phyloP scores from a whole-genome alignment of 768 basidiomycete genomes.

The Calocera cornea region DNA sequence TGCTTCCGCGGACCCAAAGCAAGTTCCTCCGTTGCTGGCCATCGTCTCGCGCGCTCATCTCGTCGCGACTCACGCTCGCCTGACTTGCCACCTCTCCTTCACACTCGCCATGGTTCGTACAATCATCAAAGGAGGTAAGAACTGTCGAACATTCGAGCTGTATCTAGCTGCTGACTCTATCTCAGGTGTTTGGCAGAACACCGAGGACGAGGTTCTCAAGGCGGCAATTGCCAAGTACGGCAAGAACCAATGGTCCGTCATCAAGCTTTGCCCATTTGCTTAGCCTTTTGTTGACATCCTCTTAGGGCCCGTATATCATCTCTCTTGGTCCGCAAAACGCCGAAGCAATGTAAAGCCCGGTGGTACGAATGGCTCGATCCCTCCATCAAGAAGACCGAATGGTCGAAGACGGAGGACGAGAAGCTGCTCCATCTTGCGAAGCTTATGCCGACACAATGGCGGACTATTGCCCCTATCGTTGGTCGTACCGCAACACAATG shows the following conservation, averaged over 20 bases:
- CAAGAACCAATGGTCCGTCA: conserved; percentile 76
- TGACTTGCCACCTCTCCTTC: not conserved
- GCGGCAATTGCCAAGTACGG: conserved; percentile 97
- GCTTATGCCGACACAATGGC: conserved; percentile 99
- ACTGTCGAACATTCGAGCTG: not conserved
- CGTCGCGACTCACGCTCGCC: not conserved
- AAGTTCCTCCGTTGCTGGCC: not conserved
- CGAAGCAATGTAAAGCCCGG: conserved; percentile 97
- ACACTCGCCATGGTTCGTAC: conserved; percentile 56
- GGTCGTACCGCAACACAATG: conserved; percentile 97
- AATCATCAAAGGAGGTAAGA: conserved; percentile 73
- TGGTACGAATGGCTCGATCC: conserved; percentile 99
- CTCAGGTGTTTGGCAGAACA: conserved; percentile 47
- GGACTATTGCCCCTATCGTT: conserved; percentile 96
- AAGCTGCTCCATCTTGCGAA: conserved; percentile 95
- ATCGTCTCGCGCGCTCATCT: not conserved
- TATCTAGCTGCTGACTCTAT: conserved; percentile 17
- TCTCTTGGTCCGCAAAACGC: conserved; percentile 91
- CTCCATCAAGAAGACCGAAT: conserved; percentile 98
- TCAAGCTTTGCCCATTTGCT: not conserved
- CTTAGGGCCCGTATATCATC: conserved; percentile 93
- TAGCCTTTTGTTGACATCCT: conserved; percentile 19
- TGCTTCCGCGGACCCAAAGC: not conserved
- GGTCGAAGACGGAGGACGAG: conserved; percentile 99
- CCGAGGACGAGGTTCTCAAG: conserved; percentile 96